Conservation (phyloP, 768 basidiomycete genomes). For the Russula virescens region DNA sequence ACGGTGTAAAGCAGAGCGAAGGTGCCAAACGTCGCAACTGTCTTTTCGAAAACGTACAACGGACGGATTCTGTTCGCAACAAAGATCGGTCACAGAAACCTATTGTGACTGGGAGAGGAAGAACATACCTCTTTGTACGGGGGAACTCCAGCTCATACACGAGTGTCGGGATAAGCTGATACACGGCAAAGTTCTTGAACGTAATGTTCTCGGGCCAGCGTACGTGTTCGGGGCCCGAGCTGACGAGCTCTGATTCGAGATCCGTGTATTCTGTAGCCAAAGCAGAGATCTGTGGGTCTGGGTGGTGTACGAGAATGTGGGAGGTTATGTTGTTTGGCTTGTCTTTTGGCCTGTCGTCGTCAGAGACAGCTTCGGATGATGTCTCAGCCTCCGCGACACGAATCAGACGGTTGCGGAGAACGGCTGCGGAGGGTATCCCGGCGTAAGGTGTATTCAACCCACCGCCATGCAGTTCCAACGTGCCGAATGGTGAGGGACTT, state of each 20-base stretch:
- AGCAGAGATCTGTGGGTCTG: conserved; percentile 54
- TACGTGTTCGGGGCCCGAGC: conserved; percentile 58
- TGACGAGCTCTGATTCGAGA: conserved; percentile 68
- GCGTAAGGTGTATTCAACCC: conserved; percentile 43
- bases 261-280: conserved; percentile 75
- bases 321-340: conserved; percentile 27
- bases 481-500: conserved; percentile 31
- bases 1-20: conserved; percentile 92
- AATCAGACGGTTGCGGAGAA: conserved; percentile 53
- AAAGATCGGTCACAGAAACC: not conserved
- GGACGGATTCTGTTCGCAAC: conserved; percentile 53
- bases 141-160: conserved; percentile 98
- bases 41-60: conserved; percentile 64
- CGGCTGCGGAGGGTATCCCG: conserved; percentile 46
- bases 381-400: not conserved
- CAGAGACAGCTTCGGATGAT: not conserved
- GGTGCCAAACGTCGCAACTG: conserved; percentile 88
- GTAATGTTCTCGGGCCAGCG: conserved; percentile 85
- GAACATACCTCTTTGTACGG: conserved; percentile 66
- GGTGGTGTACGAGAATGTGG: conserved; percentile 59
- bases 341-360: conserved; percentile 19
- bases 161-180: conserved; percentile 83
- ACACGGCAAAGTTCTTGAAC: conserved; percentile 74
- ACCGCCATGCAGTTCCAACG: conserved; percentile 42
- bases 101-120: conserved; percentile 3